Evolutionary conservation across 2,329 filamentous ascomycete genomes (phyloP).

Genomic region (Fusarium sp.): DNA sequence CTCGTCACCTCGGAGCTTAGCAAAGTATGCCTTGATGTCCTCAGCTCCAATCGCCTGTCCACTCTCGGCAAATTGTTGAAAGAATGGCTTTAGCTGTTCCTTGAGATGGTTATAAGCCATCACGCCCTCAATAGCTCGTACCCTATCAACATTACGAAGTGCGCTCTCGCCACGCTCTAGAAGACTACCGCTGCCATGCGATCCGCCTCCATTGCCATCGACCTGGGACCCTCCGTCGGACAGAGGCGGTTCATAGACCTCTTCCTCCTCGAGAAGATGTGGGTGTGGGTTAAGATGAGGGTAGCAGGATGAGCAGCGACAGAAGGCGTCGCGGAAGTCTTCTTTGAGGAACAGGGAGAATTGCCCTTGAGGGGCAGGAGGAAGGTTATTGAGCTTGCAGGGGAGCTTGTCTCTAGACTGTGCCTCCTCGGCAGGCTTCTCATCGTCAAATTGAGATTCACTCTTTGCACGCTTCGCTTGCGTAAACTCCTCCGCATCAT

Average conservation of each 20-base stretch:
- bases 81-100: conserved; percentile 93
- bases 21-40: conserved; percentile 97
- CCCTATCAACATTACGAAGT: conserved; percentile 89
- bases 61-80: conserved; percentile 93
- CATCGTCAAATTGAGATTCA: conserved; percentile 43
- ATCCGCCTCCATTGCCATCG: conserved; percentile 57
- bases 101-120: conserved; percentile 98
- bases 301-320: conserved; percentile 85
- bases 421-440: conserved; percentile 20
- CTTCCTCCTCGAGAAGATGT: conserved; percentile 93
- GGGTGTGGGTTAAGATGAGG: conserved; percentile 75
- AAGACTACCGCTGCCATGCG: conserved; percentile 80
- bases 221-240: conserved; percentile 72
- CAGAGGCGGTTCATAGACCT: conserved; percentile 90
- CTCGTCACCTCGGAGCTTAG: conserved; percentile 89
- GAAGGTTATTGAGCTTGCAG: conserved; percentile 73
- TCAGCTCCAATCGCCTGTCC: conserved; percentile 90
- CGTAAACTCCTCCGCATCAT: conserved; percentile 54
- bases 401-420: conserved; percentile 30
- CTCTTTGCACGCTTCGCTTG: conserved; percentile 66
- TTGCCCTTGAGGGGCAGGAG: conserved; percentile 62
- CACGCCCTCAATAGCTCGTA: conserved; percentile 92
- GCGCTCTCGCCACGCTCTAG: conserved; percentile 94
- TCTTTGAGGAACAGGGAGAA: conserved; percentile 87
- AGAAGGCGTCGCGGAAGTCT: conserved; percentile 83